Percentiles rank a stretch among this genome's conserved stretches.
Conservation (phyloP, 2,329 filamentous ascomycete species). For the Ceratocystis papillata region DNA sequence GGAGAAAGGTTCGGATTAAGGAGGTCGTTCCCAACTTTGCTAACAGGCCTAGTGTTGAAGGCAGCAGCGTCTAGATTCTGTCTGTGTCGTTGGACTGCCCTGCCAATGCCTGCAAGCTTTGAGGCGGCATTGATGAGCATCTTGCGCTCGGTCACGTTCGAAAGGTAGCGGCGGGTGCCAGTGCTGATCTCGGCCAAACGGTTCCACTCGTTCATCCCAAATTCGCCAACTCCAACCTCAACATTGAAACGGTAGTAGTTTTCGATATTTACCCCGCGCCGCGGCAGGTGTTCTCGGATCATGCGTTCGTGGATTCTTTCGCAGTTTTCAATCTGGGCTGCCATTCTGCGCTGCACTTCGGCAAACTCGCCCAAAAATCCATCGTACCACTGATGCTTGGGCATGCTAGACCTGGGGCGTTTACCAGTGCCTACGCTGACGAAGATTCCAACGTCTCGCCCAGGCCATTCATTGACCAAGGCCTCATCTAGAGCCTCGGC, state of each 20-base stretch:
- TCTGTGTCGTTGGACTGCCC: slow-evolving; percentile 52
- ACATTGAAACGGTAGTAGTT: slow-evolving; percentile 97
- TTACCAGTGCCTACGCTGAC: slow-evolving; percentile 91
- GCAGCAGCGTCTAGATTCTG: background rate
- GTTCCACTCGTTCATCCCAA: slow-evolving; percentile 98
- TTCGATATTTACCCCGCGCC: slow-evolving; percentile 70
- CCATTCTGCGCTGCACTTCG: slow-evolving; percentile 66
- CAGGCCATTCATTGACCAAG: slow-evolving; percentile 86
- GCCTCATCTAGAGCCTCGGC: slow-evolving; percentile 83
- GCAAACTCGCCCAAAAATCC: slow-evolving; percentile 86
- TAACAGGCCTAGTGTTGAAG: background rate
- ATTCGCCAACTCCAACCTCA: slow-evolving; percentile 89
- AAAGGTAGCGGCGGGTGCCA: slow-evolving; percentile 73
- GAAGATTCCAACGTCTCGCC: slow-evolving; percentile 82
- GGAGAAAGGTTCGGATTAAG: slow-evolving; percentile 23
- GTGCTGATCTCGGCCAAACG: slow-evolving; percentile 91
- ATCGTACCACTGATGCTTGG: slow-evolving; percentile 76
- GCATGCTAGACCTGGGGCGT: slow-evolving; percentile 53
- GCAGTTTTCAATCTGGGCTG: slow-evolving; percentile 87
- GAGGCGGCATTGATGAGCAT: slow-evolving; percentile 66
- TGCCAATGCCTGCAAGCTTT: slow-evolving; percentile 71
- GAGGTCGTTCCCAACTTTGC: background rate
- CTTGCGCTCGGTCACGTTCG: slow-evolving; percentile 59
- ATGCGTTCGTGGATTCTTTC: slow-evolving; percentile 83
- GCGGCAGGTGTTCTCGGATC: slow-evolving; percentile 64